Base-by-base conservation (phyloP, 345 rosid genomes). In the Conringia planisiliqua region DNA sequence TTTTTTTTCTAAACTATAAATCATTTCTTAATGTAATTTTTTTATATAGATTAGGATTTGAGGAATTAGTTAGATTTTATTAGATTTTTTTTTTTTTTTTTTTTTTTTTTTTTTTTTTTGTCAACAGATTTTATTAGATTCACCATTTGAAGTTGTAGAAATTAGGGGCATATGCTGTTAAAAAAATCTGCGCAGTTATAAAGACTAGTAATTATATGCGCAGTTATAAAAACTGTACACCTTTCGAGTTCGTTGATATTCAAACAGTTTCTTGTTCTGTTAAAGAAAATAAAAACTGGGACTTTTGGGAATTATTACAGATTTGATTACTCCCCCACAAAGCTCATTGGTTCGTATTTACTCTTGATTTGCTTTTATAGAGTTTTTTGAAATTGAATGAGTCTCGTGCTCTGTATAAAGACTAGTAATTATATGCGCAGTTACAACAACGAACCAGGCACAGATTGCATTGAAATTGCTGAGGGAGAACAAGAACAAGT, bases 401-500 rank as follows among this genome's bases (percentile, higher is more conserved):
- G 67, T 14, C 35, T 61, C 18, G 40, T 27, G 38, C 48, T 52
- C 43, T 50, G 43, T 71, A 33, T 54, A 63, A 54, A 50, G n/a
- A n/a, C n/a, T n/a, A n/a, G n/a, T n/a, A 2, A 33, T 51, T 27
- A 20, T 14, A 48, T 70, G 42, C 84, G 85, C 86, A 91, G 97
- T 89, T 48, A 91, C 89, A 7, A 79, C 86, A 0, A 86, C 91
- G 70, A 80, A 67, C 63, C 85, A 84, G 62, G 91, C 96, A 56
- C 64, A 78, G 51, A 78, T 69, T 0, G 97, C 97, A 26, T 26
- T 91, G 75, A 66, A 80, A 51, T 4, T 91, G 83, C 68, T 91
- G 80, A 89, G 92, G 75, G 96, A 86, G 76, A 86, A 84, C 84
- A 83, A 68, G 86, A 76, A 85, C 84, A 79, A 79, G 70, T 91